Evolutionary conservation across 1,284 basidiomycete species (phyloP).

Genomic region (Cryptococcus neoformans): DNA sequence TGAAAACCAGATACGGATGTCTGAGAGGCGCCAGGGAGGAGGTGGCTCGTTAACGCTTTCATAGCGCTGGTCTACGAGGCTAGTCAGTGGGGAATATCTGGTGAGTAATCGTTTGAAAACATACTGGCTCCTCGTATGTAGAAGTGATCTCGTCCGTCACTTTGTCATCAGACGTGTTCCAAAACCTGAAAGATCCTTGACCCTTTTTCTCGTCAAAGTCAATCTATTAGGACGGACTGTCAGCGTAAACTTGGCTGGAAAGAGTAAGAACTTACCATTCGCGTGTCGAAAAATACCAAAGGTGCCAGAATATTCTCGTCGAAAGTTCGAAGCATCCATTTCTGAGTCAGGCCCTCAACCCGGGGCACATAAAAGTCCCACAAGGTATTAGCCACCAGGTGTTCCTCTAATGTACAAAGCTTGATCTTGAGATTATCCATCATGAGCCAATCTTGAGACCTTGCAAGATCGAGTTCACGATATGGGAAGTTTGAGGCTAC

Average conservation of each 20-base stretch:
- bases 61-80: slow-evolving; percentile 69
- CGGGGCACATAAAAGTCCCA: slow-evolving; percentile 75
- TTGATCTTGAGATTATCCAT: slow-evolving; percentile 84
- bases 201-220: slow-evolving; percentile 75
- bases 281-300: slow-evolving; percentile 81
- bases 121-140: slow-evolving; percentile 42
- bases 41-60: slow-evolving; percentile 78
- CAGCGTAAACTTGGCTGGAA: slow-evolving; percentile 17
- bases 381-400: slow-evolving; percentile 78
- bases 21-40: slow-evolving; percentile 53
- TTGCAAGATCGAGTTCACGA: slow-evolving; percentile 68
- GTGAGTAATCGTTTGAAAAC: slow-evolving; percentile 6
- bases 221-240: slow-evolving; percentile 48
- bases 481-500: slow-evolving; percentile 85
- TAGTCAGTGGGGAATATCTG: neutral
- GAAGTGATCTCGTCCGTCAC: slow-evolving; percentile 47
- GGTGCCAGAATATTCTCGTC: slow-evolving; percentile 97
- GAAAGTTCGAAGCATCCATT: slow-evolving; percentile 81
- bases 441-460: slow-evolving; percentile 76
- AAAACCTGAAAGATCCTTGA: slow-evolving; percentile 25
- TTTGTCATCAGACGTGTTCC: slow-evolving; percentile 41
- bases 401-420: slow-evolving; percentile 80
- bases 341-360: neutral
- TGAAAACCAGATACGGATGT: neutral
- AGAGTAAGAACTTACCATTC: slow-evolving; percentile 69